Conservation (phyloP, 2,329 filamentous ascomycete genomes). For the Alternaria solani region DNA sequence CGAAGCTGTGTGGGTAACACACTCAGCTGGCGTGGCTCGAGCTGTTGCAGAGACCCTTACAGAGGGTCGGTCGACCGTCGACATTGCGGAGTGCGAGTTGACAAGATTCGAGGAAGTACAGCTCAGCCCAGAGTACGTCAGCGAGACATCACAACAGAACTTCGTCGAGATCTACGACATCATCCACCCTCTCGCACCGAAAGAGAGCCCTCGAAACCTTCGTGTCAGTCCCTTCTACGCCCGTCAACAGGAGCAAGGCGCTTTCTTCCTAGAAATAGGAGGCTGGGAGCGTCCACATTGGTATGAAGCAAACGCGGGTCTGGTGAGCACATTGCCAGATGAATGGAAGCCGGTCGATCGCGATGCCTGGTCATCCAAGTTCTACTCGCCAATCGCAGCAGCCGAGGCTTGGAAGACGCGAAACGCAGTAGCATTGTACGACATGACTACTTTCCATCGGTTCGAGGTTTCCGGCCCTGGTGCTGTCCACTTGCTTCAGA, state of each 20-base stretch:
- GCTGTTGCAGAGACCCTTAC: conserved; percentile 68
- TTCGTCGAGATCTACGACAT: conserved; percentile 73
- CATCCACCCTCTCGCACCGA: conserved; percentile 67
- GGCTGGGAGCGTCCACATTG: conserved; percentile 71
- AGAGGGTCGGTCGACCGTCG: conserved; percentile 62
- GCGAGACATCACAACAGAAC: conserved; percentile 67
- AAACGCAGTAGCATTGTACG: conserved; percentile 68
- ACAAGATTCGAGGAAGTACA: conserved; percentile 69
- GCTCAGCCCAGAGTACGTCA: conserved; percentile 63
- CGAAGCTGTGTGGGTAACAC: conserved; percentile 72
- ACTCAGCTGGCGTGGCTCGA: conserved; percentile 69
- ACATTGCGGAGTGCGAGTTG: conserved; percentile 67
- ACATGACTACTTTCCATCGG: conserved; percentile 67
- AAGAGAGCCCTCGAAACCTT: conserved; percentile 65
- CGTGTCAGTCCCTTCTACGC: conserved; percentile 66
- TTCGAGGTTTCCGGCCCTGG: conserved; percentile 67
- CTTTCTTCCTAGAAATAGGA: conserved; percentile 66
- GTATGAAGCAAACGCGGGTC: conserved; percentile 65
- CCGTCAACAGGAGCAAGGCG: conserved; percentile 63
- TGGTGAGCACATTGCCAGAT: conserved; percentile 61
- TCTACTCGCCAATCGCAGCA: conserved; percentile 66
- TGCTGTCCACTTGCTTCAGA: conserved; percentile 63
- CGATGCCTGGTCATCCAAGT: conserved; percentile 66
- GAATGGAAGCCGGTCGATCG: conserved; percentile 64
- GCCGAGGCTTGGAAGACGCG: conserved; percentile 72